These are phyloP conservation scores for Phialophora chinensis DNA, from an alignment of 2,329 filamentous ascomycete species.

Conservation along the genomic window DNA sequence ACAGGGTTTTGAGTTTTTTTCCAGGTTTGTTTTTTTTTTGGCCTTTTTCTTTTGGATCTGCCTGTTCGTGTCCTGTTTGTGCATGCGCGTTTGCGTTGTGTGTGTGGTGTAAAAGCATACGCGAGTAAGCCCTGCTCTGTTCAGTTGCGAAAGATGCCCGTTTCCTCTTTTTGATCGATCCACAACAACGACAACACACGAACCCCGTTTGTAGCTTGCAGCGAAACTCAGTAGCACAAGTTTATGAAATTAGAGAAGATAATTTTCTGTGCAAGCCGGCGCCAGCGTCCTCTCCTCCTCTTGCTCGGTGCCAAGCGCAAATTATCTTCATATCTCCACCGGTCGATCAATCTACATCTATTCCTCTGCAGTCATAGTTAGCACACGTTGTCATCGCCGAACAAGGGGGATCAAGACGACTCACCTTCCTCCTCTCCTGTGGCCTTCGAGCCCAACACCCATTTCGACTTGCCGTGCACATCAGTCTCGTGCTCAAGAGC, in stretches of 20 bases:
- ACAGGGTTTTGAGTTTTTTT: conserved; percentile 11
- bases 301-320: conserved; percentile 16
- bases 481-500: conserved; percentile 58
- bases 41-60: background rate
- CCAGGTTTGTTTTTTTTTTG: conserved; percentile 19
- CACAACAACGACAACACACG: conserved; percentile 12
- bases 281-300: conserved; percentile 9
- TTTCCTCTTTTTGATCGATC: background rate
- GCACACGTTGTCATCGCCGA: background rate
- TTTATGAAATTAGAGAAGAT: conserved; percentile 31
- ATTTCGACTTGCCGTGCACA: conserved; percentile 53
- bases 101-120: conserved; percentile 5
- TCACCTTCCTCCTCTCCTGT: conserved; percentile 53
- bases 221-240: conserved; percentile 25
- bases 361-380: conserved; percentile 22
- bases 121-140: conserved; percentile 5
- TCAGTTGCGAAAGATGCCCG: conserved; percentile 4
- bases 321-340: conserved; percentile 22
- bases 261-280: conserved; percentile 20
- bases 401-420: conserved; percentile 32
- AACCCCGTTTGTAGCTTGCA: conserved; percentile 23
- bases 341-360: conserved; percentile 21
- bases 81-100: background rate
- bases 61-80: background rate
- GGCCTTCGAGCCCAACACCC: conserved; percentile 50